Conservation (phyloP, 257 asterid genomes). For the Thymus quinquecostatus region DNA sequence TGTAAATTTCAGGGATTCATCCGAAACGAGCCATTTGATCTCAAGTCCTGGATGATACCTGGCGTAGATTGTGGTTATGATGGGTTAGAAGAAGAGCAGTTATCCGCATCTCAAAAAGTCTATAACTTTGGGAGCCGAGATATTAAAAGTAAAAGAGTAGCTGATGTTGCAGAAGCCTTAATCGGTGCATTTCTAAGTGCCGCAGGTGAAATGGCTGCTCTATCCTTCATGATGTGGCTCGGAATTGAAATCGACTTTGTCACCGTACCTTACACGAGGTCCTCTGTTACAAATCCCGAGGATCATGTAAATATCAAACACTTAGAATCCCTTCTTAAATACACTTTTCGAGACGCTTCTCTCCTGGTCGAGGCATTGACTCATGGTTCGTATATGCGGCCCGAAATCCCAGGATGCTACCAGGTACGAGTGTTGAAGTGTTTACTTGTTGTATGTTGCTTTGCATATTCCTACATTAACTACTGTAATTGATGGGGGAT, state of each 20-base stretch:
- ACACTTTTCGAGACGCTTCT: constrained; percentile 61
- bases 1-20: constrained; percentile 66
- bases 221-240: constrained; percentile 77
- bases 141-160: constrained; percentile 58
- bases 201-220: constrained; percentile 73
- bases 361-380: constrained; percentile 85
- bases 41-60: constrained; percentile 70
- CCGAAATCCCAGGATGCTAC: constrained; percentile 83
- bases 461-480: neutral
- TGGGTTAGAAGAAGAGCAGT: constrained; percentile 39
- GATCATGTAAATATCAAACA: constrained; percentile 43
- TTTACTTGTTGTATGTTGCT: neutral
- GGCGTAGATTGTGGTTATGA: constrained; percentile 42
- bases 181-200: constrained; percentile 78
- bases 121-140: constrained; percentile 39
- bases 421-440: constrained; percentile 51
- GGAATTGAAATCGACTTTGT: constrained; percentile 55
- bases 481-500: too few species aligned
- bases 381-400: constrained; percentile 91
- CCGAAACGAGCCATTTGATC: constrained; percentile 72
- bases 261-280: constrained; percentile 47
- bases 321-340: constrained; percentile 57
- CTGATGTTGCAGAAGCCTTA: constrained; percentile 87
- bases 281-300: constrained; percentile 48
- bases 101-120: constrained; percentile 39